Percentiles rank a stretch among this genome's conserved stretches.
Conservation (phyloP, 148 eudicot species). For the Diospyros lotus region DNA sequence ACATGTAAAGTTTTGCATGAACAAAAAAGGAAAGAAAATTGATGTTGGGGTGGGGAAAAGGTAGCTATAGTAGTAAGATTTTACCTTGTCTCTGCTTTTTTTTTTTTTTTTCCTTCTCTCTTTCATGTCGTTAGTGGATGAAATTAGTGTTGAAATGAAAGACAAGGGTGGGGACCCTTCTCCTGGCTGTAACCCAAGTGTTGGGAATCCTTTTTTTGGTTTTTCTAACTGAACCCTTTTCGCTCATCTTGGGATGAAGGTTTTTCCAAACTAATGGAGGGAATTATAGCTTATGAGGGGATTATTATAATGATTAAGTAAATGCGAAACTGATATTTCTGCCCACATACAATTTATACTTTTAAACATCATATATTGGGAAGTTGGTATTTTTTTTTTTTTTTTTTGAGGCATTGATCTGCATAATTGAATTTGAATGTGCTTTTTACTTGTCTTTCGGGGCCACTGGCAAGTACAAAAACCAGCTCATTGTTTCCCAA, state of each 20-base stretch:
- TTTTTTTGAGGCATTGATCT: background rate
- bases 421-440: conserved; percentile 23
- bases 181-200: conserved; percentile 27
- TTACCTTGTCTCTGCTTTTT: background rate
- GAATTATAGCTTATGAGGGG: conserved; percentile 2
- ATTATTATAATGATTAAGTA: background rate
- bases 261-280: conserved; percentile 28
- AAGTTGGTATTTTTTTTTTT: no score
- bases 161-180: conserved; percentile 21
- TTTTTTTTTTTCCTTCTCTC: background rate
- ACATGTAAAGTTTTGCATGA: conserved; percentile 21
- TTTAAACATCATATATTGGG: no score
- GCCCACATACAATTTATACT: no score
- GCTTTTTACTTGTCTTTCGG: conserved; percentile 12
- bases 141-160: conserved; percentile 29
- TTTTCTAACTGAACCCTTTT: conserved; percentile 35
- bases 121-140: conserved; percentile 16
- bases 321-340: no score
- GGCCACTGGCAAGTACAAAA: conserved; percentile 14
- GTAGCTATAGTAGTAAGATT: conserved; percentile 5
- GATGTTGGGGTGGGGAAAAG: conserved; percentile 8
- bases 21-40: conserved; percentile 16
- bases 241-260: conserved; percentile 35
- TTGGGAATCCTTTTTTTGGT: conserved; percentile 15
- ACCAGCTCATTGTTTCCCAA: conserved; percentile 24